Conservation (phyloP, 108 stramenopile species). For the Conticribra weissflogii region DNA sequence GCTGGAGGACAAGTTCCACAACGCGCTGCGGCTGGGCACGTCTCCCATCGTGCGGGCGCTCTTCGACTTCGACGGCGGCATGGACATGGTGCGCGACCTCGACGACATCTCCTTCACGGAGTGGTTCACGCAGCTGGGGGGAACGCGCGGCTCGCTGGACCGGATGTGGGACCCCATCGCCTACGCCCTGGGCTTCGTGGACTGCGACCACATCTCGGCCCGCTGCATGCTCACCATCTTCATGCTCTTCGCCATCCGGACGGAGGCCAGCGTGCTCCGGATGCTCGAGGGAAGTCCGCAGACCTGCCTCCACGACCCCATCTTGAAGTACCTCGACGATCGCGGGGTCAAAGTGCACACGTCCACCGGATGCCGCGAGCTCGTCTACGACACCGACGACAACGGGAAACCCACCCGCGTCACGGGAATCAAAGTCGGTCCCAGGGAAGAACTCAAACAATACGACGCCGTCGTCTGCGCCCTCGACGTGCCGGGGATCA, state of each 20-base stretch:
- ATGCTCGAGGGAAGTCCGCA: constrained; percentile 96
- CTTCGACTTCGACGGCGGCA: constrained; percentile 95
- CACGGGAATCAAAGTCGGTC: constrained; percentile 81
- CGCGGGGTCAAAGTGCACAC: constrained; percentile 88
- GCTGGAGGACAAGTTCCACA: constrained; percentile 89
- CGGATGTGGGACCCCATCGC: constrained; percentile 98
- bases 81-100: constrained; percentile 96
- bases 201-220: constrained; percentile 95
- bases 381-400: constrained; percentile 86
- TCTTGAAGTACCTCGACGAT: constrained; percentile 91
- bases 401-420: constrained; percentile 82
- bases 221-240: constrained; percentile 98
- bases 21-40: constrained; percentile 89
- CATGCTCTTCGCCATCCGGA: constrained; percentile 95
- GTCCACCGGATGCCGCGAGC: constrained; percentile 61
- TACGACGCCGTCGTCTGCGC: constrained; percentile 93
- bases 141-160: constrained; percentile 86
- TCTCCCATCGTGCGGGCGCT: constrained; percentile 95
- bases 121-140: constrained; percentile 94
- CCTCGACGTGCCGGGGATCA: constrained; percentile 93
- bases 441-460: constrained; percentile 66
- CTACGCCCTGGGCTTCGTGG: constrained; percentile 95
- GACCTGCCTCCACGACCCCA: constrained; percentile 94
- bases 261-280: constrained; percentile 94
- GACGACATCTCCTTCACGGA: constrained; percentile 97